phyloP scores from a whole-genome alignment of 139 green algal species.

The Micractinium sp. region DNA sequence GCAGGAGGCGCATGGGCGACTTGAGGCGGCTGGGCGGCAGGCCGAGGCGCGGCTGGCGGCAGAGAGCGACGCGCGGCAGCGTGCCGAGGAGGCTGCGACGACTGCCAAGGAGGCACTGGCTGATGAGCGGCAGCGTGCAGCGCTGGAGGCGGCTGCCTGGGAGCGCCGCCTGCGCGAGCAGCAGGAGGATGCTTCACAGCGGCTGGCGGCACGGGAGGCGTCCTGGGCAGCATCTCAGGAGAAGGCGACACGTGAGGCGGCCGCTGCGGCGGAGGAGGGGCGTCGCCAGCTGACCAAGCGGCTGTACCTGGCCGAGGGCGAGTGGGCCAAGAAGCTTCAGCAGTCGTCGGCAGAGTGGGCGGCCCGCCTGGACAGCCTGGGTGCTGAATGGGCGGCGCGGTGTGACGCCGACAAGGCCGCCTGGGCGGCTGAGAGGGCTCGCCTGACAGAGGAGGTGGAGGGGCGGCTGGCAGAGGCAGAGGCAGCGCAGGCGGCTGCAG shows the following conservation, averaged over 20 bases:
- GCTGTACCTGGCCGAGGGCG: slow-evolving; percentile 34
- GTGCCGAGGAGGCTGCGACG: neutral
- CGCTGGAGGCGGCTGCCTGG: neutral
- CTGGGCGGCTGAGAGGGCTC: neutral
- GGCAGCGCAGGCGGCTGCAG: neutral
- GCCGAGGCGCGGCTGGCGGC: neutral
- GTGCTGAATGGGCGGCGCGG: neutral
- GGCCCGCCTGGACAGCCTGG: slow-evolving; percentile 1
- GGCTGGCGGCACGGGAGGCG: neutral
- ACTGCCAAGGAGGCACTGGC: slow-evolving; percentile 5
- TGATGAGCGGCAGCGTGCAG: neutral
- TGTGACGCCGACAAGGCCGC: slow-evolving; percentile 3
- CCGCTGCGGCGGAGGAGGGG: neutral
- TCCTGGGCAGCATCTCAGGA: neutral
- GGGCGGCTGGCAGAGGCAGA: neutral
- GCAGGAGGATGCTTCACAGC: neutral
- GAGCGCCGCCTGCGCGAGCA: slow-evolving; percentile 21
- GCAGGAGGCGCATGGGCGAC: neutral
- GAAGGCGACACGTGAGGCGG: neutral
- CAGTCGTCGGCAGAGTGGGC: slow-evolving; percentile 17
- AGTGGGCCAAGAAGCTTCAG: slow-evolving; percentile 38
- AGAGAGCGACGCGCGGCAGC: slow-evolving; percentile 2
- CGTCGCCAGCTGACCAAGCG: slow-evolving; percentile 13
- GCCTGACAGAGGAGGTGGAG: neutral
- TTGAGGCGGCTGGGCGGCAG: neutral